Conservation (phyloP, 1,139 yeast genomes). For the Pichia kudriavzevii region DNA sequence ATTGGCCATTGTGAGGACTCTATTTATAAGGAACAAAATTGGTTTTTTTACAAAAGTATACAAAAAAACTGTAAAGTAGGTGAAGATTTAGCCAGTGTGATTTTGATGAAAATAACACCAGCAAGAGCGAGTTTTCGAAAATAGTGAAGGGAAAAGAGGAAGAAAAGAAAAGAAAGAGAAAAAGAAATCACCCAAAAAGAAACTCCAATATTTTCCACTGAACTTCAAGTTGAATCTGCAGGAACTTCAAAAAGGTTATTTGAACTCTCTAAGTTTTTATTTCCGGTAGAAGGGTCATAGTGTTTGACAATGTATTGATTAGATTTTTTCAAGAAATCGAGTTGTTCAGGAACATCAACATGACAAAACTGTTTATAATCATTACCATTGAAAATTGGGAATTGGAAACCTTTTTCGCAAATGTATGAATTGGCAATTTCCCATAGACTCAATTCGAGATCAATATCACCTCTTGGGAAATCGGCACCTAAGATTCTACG, state of each 20-base stretch:
- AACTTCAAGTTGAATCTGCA: too few relatives aligned
- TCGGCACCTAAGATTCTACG: slow-evolving; percentile 27
- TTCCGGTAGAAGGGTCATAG: slow-evolving; percentile 3
- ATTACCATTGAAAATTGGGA: slow-evolving; percentile 17
- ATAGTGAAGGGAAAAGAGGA: too few relatives aligned
- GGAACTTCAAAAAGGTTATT: slow-evolving; percentile 6
- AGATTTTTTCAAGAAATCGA: slow-evolving; percentile 16
- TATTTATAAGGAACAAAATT: too few relatives aligned
- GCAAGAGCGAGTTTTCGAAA: too few relatives aligned
- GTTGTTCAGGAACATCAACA: slow-evolving; percentile 20
- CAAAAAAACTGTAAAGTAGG: too few relatives aligned
- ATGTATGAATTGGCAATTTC: slow-evolving; percentile 23
- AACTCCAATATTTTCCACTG: too few relatives aligned
- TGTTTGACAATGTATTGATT: slow-evolving; percentile 2
- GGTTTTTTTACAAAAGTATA: too few relatives aligned
- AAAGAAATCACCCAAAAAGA: too few relatives aligned
- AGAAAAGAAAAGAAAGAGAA: too few relatives aligned
- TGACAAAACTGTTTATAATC: slow-evolving; percentile 18
- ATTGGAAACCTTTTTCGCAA: slow-evolving; percentile 20
- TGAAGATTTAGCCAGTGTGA: too few relatives aligned
- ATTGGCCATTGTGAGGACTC: slow-evolving; percentile 58
- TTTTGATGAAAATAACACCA: too few relatives aligned
- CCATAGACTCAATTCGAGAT: slow-evolving; percentile 26
- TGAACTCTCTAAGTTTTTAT: slow-evolving; percentile 6
- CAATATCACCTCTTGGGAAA: slow-evolving; percentile 22